These are phyloP conservation scores for Boletus huronensis DNA, from an alignment of 768 basidiomycete genomes.

Conservation along the genomic window DNA sequence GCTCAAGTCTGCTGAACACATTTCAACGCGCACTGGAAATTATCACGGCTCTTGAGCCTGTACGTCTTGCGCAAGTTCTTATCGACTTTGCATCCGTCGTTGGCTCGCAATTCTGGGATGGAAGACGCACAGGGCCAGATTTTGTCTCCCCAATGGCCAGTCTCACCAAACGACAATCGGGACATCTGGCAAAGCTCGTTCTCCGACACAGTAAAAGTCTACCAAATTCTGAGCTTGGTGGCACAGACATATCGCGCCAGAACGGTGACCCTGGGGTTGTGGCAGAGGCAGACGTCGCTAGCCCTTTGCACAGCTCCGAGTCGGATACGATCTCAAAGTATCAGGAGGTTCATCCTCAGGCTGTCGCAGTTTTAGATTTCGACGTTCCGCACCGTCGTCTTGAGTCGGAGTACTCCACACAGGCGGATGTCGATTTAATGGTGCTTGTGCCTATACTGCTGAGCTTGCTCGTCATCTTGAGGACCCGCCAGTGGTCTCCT, in stretches of 20 bases:
- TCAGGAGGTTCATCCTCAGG: background rate
- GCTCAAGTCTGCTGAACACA: background rate
- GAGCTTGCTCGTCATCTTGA: constrained; percentile 6
- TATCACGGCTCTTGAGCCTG: constrained; percentile 3
- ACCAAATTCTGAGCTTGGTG: background rate
- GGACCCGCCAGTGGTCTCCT: constrained; percentile 6
- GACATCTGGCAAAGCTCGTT: constrained; percentile 14
- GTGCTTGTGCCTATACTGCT: constrained; percentile 13
- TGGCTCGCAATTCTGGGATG: constrained; percentile 19
- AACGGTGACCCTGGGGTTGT: background rate
- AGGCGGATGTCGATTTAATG: constrained; percentile 10
- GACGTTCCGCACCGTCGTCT: background rate
- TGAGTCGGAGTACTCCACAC: constrained; percentile 10
- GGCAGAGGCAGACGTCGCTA: background rate
- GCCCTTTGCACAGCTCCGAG: background rate
- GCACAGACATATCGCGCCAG: background rate
- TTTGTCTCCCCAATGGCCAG: constrained; percentile 19
- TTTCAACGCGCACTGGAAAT: constrained; percentile 1
- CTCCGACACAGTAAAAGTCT: constrained; percentile 11
- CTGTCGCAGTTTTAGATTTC: constrained; percentile 14
- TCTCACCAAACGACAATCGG: constrained; percentile 18
- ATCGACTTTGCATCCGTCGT: constrained; percentile 15
- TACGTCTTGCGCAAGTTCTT: constrained; percentile 11
- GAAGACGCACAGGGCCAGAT: constrained; percentile 18
- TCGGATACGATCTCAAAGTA: background rate